phyloP scores from a whole-genome alignment of 225 moss, liverwort and hornwort genomes.

The Polytrichum commune region DNA sequence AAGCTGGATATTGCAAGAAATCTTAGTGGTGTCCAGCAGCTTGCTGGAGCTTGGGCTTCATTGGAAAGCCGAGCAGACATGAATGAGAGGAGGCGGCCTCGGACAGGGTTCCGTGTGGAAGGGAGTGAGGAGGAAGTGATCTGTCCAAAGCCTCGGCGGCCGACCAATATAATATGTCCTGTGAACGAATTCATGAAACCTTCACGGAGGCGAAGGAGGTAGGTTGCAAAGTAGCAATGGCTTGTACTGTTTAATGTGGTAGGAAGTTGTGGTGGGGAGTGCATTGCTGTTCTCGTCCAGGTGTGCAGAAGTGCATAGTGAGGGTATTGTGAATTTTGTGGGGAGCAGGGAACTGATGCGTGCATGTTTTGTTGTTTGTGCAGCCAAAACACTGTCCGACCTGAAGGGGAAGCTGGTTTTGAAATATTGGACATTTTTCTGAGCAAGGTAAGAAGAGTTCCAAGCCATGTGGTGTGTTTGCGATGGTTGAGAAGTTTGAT shows the following conservation, averaged over 20 bases:
- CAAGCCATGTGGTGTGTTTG: background rate
- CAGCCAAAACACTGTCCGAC: conserved; percentile 69
- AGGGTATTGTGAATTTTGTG: too few species aligned
- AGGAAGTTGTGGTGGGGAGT: too few species aligned
- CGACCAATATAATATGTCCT: conserved; percentile 65
- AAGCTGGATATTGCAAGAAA: conserved; percentile 99
- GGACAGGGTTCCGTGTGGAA: conserved; percentile 74
- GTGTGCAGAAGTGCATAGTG: too few species aligned
- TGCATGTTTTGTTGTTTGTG: background rate
- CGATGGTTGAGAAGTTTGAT: too few species aligned
- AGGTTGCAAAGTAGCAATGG: background rate
- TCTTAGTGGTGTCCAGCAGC: conserved; percentile 84
- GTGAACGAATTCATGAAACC: conserved; percentile 69
- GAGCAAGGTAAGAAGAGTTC: conserved; percentile 59
- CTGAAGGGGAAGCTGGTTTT: conserved; percentile 84
- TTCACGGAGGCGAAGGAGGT: conserved; percentile 75
- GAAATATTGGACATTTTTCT: conserved; percentile 92
- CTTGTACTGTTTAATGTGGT: background rate
- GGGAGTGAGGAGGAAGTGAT: conserved; percentile 83
- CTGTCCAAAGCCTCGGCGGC: conserved; percentile 87
- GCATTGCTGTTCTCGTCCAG: too few species aligned
- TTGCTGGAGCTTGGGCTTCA: conserved; percentile 69
- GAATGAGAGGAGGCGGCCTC: conserved; percentile 67
- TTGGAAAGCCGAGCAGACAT: conserved; percentile 74
- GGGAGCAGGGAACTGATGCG: too few species aligned